Base-by-base conservation (phyloP, 1,139 yeast species). In the Torulaspora globosa region DNA sequence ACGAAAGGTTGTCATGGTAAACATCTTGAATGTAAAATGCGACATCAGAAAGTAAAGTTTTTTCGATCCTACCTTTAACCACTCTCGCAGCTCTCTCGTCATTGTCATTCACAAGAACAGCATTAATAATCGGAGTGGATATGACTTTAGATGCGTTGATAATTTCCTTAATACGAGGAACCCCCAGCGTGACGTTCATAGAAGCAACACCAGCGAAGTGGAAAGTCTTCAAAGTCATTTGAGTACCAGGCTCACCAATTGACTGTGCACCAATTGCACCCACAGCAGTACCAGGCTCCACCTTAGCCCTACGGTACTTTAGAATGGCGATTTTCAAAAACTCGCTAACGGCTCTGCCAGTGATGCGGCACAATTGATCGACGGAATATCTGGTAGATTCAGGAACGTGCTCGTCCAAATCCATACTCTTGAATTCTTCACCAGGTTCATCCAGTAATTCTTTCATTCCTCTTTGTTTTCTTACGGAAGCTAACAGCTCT, bases 161-260 rank as follows among this genome's bases (percentile, higher is more conserved):
- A 65, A 92, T 92, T 74, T 92, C 99, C 70, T 92, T 92, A 64
- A 92, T 92, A 77, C 98, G 96, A 33, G 98, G 98, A 39, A 92
- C 98, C 79, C 98, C 98, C 58, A 92, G 78, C 0, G 98, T 92
- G 56, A 92, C 96, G 72, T 92, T 92, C 98, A 92, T 92, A 40
- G 96, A 86, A 27, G 98, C 98, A 49, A 92, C 98, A 75, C 98
- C 98, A 60, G 98, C 98, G 75, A 92, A 92, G 74, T 92, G 98
- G 87, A 92, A 92, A 62, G 98, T 92, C 70, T 92, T 92, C 70
- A 92, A 76, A 8, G 98, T 92, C 98, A 92, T 92, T 70, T 92
- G 98, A 1, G 98, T 92, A 69, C 98, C 98, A 9, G 98, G 98
- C 64, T 92, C 98, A 71, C 98, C 98, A 72, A 92, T 92, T 29